Evolutionary conservation across 2,329 filamentous ascomycete species (phyloP).

Genomic region (Tolypocladium sp.): DNA sequence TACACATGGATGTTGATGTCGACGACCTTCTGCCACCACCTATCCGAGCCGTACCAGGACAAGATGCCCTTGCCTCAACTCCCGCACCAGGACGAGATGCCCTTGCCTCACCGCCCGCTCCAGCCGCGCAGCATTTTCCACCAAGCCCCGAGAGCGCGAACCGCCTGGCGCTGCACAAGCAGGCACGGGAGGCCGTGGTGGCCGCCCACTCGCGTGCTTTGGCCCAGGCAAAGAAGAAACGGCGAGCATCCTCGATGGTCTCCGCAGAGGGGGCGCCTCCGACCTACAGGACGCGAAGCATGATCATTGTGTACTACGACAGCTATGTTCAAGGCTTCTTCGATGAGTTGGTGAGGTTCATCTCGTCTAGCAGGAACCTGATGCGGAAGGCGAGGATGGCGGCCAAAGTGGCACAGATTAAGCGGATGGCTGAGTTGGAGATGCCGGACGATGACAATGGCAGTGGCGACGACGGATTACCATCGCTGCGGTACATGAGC

Average conservation of each 20-base stretch:
- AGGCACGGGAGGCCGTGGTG: conserved; percentile 35
- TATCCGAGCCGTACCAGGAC: conserved; percentile 2
- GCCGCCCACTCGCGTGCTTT: conserved; percentile 36
- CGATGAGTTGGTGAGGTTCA: conserved; percentile 71
- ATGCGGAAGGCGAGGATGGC: conserved; percentile 86
- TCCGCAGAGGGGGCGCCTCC: conserved; percentile 37
- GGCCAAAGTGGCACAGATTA: conserved; percentile 60
- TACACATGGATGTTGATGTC: conserved; percentile 13
- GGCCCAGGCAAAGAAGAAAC: conserved; percentile 38
- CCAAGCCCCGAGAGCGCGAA: conserved; percentile 8
- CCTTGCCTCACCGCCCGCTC: conserved; percentile 3
- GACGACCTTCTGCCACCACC: neutral
- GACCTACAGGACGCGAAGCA: conserved; percentile 60
- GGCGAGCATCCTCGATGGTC: conserved; percentile 41
- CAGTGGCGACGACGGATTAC: conserved; percentile 28
- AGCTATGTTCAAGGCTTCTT: conserved; percentile 77
- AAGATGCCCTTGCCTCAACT: conserved; percentile 1
- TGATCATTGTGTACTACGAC: conserved; percentile 89
- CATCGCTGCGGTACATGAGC: conserved; percentile 31
- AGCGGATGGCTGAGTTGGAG: conserved; percentile 49
- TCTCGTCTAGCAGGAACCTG: conserved; percentile 71
- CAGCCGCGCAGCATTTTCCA: conserved; percentile 17
- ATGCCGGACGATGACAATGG: conserved; percentile 38
- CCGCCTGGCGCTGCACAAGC: conserved; percentile 16
- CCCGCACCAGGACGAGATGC: conserved; percentile 1